Evolutionary conservation across 2,329 filamentous ascomycete genomes (phyloP).

Genomic region (Neurospora crassa): DNA sequence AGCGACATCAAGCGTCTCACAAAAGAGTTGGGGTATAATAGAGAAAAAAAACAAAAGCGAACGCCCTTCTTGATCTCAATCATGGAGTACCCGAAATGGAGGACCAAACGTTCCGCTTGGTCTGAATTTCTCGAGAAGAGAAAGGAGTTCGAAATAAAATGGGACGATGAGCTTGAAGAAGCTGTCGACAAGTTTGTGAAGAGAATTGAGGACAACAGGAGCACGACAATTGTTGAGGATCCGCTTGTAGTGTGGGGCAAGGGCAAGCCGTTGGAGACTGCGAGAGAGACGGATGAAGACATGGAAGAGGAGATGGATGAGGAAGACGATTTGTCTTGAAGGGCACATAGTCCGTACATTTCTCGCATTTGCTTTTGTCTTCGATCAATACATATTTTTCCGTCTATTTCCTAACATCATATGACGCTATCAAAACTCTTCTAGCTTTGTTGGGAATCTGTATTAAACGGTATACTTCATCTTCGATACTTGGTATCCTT

Average conservation of each 20-base stretch:
- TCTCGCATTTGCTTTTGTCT: too few species aligned
- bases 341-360: too few species aligned
- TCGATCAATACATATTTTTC: too few species aligned
- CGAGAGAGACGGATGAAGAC: background rate
- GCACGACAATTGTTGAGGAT: background rate
- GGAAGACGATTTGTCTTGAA: too few species aligned
- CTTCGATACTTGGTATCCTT: too few species aligned
- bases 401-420: too few species aligned
- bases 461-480: too few species aligned
- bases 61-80: background rate
- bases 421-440: too few species aligned
- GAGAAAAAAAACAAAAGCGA: too few species aligned
- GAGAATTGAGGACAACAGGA: background rate
- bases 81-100: background rate
- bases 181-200: background rate
- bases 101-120: background rate
- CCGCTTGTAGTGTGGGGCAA: background rate
- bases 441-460: too few species aligned
- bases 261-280: background rate
- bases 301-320: background rate
- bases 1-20: background rate
- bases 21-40: too few species aligned
- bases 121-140: background rate
- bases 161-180: background rate
- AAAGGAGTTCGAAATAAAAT: background rate